Conservation (phyloP, 352 stramenopile species). For the Pythium phragmiticola region DNA sequence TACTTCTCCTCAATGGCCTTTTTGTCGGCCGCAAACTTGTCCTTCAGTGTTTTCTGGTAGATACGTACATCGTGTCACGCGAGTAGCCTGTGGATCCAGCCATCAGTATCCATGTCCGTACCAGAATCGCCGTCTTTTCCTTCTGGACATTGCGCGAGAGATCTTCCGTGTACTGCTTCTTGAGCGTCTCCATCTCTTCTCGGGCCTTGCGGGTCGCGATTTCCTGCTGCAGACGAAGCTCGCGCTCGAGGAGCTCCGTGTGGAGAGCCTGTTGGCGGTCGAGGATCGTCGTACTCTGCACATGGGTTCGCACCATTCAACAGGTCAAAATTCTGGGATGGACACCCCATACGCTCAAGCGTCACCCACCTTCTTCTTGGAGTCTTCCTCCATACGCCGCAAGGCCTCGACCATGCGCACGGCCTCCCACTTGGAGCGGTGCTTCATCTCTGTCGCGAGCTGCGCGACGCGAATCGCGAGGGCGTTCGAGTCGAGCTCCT, state of each 20-base stretch:
- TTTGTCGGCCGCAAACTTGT: constrained; percentile 58
- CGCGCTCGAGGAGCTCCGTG: constrained; percentile 74
- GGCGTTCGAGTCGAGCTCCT: constrained; percentile 69
- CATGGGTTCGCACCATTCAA: background rate
- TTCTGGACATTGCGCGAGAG: constrained; percentile 60
- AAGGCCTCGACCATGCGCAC: constrained; percentile 72
- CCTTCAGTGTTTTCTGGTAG: constrained; percentile 47
- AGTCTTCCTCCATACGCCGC: constrained; percentile 74
- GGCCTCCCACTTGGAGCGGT: constrained; percentile 84
- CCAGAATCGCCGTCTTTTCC: constrained; percentile 48
- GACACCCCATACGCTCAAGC: background rate
- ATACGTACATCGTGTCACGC: background rate
- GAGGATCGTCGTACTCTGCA: constrained; percentile 52
- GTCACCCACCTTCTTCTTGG: constrained; percentile 55
- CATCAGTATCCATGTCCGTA: constrained; percentile 3
- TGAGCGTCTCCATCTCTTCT: constrained; percentile 58
- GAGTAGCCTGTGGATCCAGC: background rate
- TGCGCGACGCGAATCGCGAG: constrained; percentile 78
- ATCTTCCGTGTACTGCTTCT: constrained; percentile 66
- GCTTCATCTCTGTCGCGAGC: constrained; percentile 85
- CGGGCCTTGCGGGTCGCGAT: constrained; percentile 56
- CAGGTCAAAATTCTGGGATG: background rate
- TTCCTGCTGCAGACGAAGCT: constrained; percentile 74
- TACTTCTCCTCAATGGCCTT: constrained; percentile 63
- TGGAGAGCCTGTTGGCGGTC: constrained; percentile 64